Conservation (phyloP, 2,329 filamentous ascomycete species). For the Sporothrix pseudoabietina region DNA sequence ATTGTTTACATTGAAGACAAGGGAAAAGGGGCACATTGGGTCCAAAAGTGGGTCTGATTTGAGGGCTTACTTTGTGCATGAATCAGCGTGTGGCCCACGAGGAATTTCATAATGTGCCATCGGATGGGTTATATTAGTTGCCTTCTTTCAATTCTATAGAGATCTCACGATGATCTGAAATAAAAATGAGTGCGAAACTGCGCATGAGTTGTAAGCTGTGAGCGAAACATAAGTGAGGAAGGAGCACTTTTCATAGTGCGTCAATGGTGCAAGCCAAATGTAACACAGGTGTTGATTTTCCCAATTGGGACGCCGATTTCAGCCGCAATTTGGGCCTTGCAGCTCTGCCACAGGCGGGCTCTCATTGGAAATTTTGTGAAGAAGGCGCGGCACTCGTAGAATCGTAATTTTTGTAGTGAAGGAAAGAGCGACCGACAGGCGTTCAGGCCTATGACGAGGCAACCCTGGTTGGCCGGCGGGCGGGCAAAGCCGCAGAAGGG, state of each 20-base stretch:
- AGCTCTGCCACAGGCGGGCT: background rate
- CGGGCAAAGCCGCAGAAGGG: background rate
- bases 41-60: background rate
- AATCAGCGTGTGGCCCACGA: no score
- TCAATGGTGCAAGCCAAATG: background rate
- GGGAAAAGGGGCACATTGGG: background rate
- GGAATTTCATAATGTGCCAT: no score
- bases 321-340: background rate
- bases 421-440: background rate
- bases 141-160: background rate
- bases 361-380: slow-evolving; percentile 2
- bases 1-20: background rate
- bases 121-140: background rate
- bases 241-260: background rate
- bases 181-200: background rate
- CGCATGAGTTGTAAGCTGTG: background rate
- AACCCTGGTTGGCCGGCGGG: background rate
- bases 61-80: no score
- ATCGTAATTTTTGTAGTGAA: background rate
- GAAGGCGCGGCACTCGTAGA: background rate
- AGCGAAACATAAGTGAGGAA: background rate
- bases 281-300: no score
- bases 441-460: background rate
- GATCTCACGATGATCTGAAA: background rate
- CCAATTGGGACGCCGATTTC: background rate